Conservation (phyloP, 1,284 basidiomycete genomes). For the Fomitopsis pinicola region DNA sequence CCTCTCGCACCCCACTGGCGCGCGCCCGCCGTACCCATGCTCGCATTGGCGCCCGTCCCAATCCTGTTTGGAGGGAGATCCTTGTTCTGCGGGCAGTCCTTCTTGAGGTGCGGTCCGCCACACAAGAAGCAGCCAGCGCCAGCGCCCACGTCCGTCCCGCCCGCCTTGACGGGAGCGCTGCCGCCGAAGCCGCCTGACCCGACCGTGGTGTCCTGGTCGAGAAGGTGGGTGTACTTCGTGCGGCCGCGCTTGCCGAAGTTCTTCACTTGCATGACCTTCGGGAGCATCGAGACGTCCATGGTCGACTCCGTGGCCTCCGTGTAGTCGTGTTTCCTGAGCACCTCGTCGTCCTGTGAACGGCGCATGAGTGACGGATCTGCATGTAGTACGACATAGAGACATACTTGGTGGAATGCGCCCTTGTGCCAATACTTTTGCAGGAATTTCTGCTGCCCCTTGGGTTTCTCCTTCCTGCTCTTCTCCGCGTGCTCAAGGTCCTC, state of each 20-base stretch:
- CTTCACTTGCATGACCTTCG: constrained; percentile 95
- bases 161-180: constrained; percentile 47
- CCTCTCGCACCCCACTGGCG: constrained; percentile 34
- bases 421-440: constrained; percentile 99
- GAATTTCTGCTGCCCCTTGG: constrained; percentile 87
- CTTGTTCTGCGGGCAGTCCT: constrained; percentile 77
- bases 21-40: constrained; percentile 30
- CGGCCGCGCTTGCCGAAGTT: constrained; percentile 93
- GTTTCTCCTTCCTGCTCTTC: constrained; percentile 76
- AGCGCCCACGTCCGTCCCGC: constrained; percentile 42
- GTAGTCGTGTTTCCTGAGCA: constrained; percentile 82
- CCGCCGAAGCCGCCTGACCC: constrained; percentile 67
- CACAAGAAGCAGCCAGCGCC: constrained; percentile 84
- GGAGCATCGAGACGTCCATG: constrained; percentile 81
- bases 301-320: constrained; percentile 87
- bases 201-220: constrained; percentile 89
- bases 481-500: constrained; percentile 89
- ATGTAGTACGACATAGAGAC: neutral
- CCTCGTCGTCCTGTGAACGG: constrained; percentile 72
- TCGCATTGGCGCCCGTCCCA: constrained; percentile 43
- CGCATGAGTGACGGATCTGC: neutral
- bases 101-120: constrained; percentile 86
- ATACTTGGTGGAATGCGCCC: constrained; percentile 94
- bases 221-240: constrained; percentile 93
- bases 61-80: constrained; percentile 38